phyloP scores from a whole-genome alignment of 2,329 filamentous ascomycete species.

The Penicillium verrucosum region DNA sequence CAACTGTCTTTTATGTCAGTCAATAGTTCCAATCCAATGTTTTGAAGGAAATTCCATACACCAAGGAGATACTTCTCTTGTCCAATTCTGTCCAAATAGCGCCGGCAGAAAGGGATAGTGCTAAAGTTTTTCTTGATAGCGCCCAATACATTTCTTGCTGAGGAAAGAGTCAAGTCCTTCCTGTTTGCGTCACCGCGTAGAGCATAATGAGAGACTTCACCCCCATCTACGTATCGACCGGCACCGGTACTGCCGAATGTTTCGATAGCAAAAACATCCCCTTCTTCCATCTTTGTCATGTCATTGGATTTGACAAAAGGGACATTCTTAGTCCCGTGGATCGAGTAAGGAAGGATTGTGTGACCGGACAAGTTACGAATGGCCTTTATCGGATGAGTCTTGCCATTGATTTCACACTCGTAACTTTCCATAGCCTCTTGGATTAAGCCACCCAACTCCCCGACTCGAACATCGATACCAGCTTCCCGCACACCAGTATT shows the following conservation, averaged over 20 bases:
- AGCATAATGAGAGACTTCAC: too few species aligned
- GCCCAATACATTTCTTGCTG: too few species aligned
- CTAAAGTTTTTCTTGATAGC: too few species aligned
- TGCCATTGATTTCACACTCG: constrained; percentile 54
- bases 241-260: constrained; percentile 56
- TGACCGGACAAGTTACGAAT: constrained; percentile 56
- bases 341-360: constrained; percentile 53
- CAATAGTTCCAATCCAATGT: too few species aligned
- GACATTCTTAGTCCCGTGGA: constrained; percentile 55
- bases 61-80: too few species aligned
- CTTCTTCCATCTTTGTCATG: constrained; percentile 56
- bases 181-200: constrained; percentile 47
- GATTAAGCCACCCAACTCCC: constrained; percentile 55
- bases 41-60: too few species aligned
- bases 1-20: too few species aligned
- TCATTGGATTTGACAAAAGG: constrained; percentile 53
- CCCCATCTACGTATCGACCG: constrained; percentile 47
- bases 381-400: constrained; percentile 54
- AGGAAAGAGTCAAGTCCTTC: too few species aligned
- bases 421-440: constrained; percentile 63
- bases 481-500: constrained; percentile 56
- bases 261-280: constrained; percentile 58
- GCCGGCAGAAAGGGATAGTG: too few species aligned
- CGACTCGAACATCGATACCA: constrained; percentile 54
- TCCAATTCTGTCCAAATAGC: too few species aligned